Evolutionary conservation across 306 rosid genomes (phyloP).

Genomic region (Cyclanthera cordifolia): DNA sequence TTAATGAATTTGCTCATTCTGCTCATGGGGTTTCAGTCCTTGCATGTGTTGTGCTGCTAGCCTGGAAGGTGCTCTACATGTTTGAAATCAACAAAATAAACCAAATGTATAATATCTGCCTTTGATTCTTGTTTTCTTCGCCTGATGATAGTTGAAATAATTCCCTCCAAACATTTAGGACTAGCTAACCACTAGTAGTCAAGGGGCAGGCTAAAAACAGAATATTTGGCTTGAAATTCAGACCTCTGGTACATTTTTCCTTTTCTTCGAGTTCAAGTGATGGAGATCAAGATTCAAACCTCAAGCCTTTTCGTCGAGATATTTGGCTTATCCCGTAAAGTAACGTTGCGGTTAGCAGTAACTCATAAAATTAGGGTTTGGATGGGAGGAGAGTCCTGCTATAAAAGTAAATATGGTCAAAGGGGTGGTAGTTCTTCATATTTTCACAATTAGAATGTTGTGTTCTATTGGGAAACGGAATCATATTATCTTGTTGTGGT

Average conservation of each 20-base stretch:
- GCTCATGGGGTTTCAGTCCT: background rate
- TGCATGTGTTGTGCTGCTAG: background rate
- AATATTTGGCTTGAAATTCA: background rate
- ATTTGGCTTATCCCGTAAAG: background rate
- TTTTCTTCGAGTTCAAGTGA: too few relatives aligned
- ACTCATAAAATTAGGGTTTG: background rate
- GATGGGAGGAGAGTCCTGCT: too few relatives aligned
- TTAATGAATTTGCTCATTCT: background rate
- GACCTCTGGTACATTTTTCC: background rate
- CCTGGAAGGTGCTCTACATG: slow-evolving; percentile 1
- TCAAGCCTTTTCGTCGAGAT: background rate
- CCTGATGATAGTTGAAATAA: background rate
- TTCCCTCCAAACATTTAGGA: background rate
- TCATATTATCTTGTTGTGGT: background rate
- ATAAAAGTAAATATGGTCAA: background rate
- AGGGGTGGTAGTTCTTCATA: background rate
- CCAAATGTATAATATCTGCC: background rate
- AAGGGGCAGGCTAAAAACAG: background rate
- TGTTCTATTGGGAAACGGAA: background rate
- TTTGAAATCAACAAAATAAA: background rate
- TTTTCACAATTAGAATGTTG: background rate
- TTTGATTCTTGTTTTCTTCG: background rate
- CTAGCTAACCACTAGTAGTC: background rate
- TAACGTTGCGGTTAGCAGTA: background rate
- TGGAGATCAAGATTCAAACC: background rate